Evolutionary conservation across 2,329 filamentous ascomycete species (phyloP), one percentile per base, ranked within the genome.

Genomic region (Exserohilum rostratum): DNA sequence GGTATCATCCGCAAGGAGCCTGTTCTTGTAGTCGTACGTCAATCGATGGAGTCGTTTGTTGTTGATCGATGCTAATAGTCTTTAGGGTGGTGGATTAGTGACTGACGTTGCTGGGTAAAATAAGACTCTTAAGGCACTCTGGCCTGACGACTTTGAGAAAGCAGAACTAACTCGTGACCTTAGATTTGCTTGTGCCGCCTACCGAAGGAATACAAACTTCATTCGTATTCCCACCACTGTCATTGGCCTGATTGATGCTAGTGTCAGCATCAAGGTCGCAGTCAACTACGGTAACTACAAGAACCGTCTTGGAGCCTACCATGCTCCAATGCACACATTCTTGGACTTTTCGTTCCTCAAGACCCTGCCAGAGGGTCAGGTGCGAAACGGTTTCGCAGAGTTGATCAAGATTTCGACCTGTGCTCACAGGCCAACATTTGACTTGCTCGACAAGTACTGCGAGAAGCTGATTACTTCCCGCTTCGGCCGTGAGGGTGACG

Each of bases 261-360:
- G 86, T 15, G 88, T 90, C 46, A 88, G 85, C 31, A 90, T 90
- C 79, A 90, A 90, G 70, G 88, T 90, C n/a, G 88, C 86, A 11
- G 87, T 90, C 66, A 90, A 90, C 78, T 90, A 90, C 66, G 87
- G 86, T 70, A 85, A 87, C 71, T 89, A 90, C 79, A 90, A 90
- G 80, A 90, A 90, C 76, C 81, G 87, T 11, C 82, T 90, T 0
- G 87, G 87, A 25, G 88, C 87, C 3, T 90, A 90, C 70, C 88
- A 90, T 66, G 87, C 88, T 0, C 88, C 88, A 0, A 80, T 85
- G 43, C 85, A 88, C 68, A 90, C 88, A 0, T 90, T 90, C 78
- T 82, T 90, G 40, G 88, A 90, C 72, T 90, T 90, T 70, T 83
- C 81, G 13, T 90, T 90, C 75, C 78, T 90, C n/a, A 84, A 85